Base-by-base conservation (phyloP, 2,329 filamentous ascomycete species). In the Hymenoscyphus repandus region DNA sequence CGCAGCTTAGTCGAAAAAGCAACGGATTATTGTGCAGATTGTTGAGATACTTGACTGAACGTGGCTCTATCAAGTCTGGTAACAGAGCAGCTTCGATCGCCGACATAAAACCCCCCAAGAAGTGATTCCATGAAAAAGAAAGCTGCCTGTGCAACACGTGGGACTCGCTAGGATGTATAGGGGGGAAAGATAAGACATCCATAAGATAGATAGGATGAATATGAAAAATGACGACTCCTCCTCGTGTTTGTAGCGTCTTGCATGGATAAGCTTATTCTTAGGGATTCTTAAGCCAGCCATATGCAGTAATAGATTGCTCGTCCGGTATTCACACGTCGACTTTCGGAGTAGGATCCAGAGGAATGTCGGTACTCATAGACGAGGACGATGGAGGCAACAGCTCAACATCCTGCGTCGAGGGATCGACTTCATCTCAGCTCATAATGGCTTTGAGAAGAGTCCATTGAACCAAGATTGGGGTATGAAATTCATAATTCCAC, bases 151-250 rank as follows among this genome's bases (percentile, higher is more conserved):
- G 34, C 12, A 11, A 37, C 34, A 37, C 34, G 34, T 37, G 34
- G 34, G 15, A 37, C 15, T 37, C 12, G 15, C 15, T 37, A 17
- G 12, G 34, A 37, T 13, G 34, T 3, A 13, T 5, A 37, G 12
- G 34, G 34, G 44, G 20, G 44, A 33, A 18, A 38, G 33, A 46
- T 38, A 46, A 38, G 44, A 13, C 6, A 17, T 13, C 7, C n/a
- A 13, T 5, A 11, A 22, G 22, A 20, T 27, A 46, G 44, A 46
- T 46, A 46, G 44, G 33, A 37, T 46, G 44, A 38, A 46, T 46
- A 38, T 46, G 44, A 33, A 46, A 38, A 27, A 46, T 46, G 44
- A 40, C 18, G 38, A 46, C 44, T 12, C 22, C 20, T 33, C 33
- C 33, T 46, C 32, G 17, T 46, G 43, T 31, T 45, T 37, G 17